Percentiles rank a stretch among this genome's conserved stretches.
Evolutionary conservation across 1,284 basidiomycete species (phyloP).

Genomic region (Ustilago cynodontis): DNA sequence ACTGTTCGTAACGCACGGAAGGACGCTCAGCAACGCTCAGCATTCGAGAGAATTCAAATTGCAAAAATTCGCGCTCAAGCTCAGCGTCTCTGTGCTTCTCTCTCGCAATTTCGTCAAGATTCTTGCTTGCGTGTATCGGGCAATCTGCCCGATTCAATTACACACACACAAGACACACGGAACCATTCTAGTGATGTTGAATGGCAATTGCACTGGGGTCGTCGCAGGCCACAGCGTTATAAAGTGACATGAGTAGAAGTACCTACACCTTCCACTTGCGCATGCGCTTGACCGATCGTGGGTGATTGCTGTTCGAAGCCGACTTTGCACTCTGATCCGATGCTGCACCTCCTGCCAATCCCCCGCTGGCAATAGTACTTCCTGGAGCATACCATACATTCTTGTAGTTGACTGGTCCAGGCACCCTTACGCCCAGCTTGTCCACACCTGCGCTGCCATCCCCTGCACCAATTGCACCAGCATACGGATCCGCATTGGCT

Average conservation of each 20-base stretch:
- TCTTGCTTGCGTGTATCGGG: not conserved
- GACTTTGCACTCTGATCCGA: conserved; percentile 4
- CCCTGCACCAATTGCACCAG: not conserved
- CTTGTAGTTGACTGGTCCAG: conserved; percentile 58
- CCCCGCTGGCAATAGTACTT: conserved; percentile 44
- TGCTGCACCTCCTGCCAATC: conserved; percentile 20
- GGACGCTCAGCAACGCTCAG: no score
- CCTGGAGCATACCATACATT: conserved; percentile 56
- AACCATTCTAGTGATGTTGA: no score
- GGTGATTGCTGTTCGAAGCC: conserved; percentile 18
- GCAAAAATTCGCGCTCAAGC: conserved; percentile 2
- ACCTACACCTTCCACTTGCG: conserved; percentile 50
- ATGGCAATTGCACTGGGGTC: not conserved
- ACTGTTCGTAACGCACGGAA: not conserved
- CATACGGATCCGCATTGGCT: conserved; percentile 13
- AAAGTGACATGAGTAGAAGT: not conserved
- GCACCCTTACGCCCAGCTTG: conserved; percentile 36
- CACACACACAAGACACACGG: no score
- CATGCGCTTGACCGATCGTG: conserved; percentile 40
- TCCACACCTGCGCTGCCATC: conserved; percentile 11
- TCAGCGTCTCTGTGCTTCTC: not conserved
- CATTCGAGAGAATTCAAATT: no score
- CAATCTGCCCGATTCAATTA: not conserved
- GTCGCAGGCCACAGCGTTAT: not conserved
- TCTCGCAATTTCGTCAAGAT: no score